A percentile compares a stretch with the other conserved stretches of the same genome.
Conservation (phyloP, 345 rosid species). For the Pistacia vera region DNA sequence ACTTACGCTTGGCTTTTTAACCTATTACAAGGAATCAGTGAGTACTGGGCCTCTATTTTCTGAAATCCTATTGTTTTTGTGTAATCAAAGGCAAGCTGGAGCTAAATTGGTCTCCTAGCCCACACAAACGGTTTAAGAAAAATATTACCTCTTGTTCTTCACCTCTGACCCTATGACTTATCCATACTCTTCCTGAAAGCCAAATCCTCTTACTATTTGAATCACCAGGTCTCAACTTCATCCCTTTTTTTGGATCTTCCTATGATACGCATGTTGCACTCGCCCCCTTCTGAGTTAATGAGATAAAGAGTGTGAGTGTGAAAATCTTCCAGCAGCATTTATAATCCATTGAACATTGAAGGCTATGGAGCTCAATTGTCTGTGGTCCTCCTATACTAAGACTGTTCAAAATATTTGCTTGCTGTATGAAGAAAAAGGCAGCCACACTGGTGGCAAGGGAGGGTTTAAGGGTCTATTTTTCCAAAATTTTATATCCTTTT, state of each 20-base stretch:
- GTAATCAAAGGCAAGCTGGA: too few species aligned
- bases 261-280: not conserved
- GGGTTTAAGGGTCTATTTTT: not conserved
- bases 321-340: constrained; percentile 1
- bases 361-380: not conserved
- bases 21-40: not conserved
- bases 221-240: not conserved
- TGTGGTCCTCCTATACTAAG: not conserved
- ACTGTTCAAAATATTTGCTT: not conserved
- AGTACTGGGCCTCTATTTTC: too few species aligned
- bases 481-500: not conserved
- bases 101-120: not conserved
- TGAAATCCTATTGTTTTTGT: too few species aligned
- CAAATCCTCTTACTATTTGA: not conserved
- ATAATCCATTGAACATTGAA: not conserved
- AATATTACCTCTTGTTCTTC: not conserved
- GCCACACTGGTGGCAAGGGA: not conserved
- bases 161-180: not conserved
- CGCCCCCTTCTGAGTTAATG: not conserved
- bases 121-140: not conserved
- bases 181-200: not conserved
- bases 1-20: not conserved
- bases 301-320: not conserved
- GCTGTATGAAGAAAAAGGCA: not conserved
- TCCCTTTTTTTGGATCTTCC: not conserved